A percentile compares a stretch with the other conserved stretches of the same genome.
Conservation (phyloP, 768 basidiomycete species). For the Heimioporus sp. region DNA sequence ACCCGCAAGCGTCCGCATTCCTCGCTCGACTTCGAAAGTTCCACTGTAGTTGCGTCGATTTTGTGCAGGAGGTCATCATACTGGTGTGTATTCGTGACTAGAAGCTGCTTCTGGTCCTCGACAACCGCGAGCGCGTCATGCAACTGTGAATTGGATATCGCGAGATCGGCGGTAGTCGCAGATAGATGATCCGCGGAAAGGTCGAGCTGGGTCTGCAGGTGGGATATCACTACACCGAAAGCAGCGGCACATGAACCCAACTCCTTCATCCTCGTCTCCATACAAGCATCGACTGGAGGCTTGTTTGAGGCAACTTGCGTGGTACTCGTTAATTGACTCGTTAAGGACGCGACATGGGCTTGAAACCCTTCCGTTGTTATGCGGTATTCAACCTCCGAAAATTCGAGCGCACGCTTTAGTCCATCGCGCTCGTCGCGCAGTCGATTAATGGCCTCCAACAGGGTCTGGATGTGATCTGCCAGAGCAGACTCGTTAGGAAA, state of each 20-base stretch:
- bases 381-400: constrained; percentile 63
- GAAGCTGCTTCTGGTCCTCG: constrained; percentile 14
- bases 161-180: constrained; percentile 7
- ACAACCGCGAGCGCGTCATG: constrained; percentile 16
- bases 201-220: constrained; percentile 33
- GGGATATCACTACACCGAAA: constrained; percentile 40
- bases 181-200: constrained; percentile 14
- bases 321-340: constrained; percentile 23
- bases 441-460: constrained; percentile 63
- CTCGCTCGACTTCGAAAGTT: constrained; percentile 34
- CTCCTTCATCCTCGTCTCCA: constrained; percentile 21
- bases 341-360: constrained; percentile 40
- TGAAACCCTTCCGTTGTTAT: constrained; percentile 62
- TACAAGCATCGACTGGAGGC: not conserved
- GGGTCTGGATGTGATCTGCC: constrained; percentile 47
- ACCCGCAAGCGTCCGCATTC: constrained; percentile 20
- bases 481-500: constrained; percentile 22
- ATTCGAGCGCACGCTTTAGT: constrained; percentile 61
- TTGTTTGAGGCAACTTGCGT: constrained; percentile 14
- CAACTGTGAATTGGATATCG: constrained; percentile 17
- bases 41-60: constrained; percentile 32
- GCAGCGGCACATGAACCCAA: constrained; percentile 34
- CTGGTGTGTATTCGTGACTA: constrained; percentile 18
- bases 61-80: constrained; percentile 28
- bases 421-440: constrained; percentile 65